These are phyloP conservation scores for Aureobasidium namibiae DNA, from an alignment of 2,329 filamentous ascomycete genomes.

Conservation along the genomic window DNA sequence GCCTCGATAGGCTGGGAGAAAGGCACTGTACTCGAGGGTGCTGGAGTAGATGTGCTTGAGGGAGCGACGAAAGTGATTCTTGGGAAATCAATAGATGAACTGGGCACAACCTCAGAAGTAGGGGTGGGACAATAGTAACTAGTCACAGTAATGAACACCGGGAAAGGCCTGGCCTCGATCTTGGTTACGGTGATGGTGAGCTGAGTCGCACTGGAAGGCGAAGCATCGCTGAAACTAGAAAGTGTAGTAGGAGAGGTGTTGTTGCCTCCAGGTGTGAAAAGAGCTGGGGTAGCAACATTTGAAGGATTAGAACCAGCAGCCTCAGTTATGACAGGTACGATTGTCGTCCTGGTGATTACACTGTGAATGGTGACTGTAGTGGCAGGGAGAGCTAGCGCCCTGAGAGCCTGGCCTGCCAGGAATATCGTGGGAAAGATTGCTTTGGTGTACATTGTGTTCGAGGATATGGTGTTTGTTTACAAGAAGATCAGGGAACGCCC, in stretches of 20 bases:
- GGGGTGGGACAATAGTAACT: background rate
- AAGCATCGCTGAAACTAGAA: constrained; percentile 3
- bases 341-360: constrained; percentile 1
- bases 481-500: background rate
- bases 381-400: constrained; percentile 6
- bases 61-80: background rate
- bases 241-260: background rate
- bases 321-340: background rate
- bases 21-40: background rate
- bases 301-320: background rate
- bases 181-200: background rate
- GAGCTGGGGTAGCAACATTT: background rate
- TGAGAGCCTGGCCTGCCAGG: constrained; percentile 14
- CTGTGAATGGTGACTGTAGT: constrained; percentile 5
- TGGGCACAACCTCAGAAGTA: background rate
- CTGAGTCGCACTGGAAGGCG: background rate
- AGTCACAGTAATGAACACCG: background rate
- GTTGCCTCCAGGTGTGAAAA: background rate
- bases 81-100: background rate
- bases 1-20: background rate
- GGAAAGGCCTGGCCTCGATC: background rate
- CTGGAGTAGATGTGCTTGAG: background rate
- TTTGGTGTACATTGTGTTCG: constrained; percentile 1
- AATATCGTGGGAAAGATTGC: background rate
- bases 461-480: background rate